Conservation (phyloP, 2,329 filamentous ascomycete species). For the Talaromyces albobiverticillius region DNA sequence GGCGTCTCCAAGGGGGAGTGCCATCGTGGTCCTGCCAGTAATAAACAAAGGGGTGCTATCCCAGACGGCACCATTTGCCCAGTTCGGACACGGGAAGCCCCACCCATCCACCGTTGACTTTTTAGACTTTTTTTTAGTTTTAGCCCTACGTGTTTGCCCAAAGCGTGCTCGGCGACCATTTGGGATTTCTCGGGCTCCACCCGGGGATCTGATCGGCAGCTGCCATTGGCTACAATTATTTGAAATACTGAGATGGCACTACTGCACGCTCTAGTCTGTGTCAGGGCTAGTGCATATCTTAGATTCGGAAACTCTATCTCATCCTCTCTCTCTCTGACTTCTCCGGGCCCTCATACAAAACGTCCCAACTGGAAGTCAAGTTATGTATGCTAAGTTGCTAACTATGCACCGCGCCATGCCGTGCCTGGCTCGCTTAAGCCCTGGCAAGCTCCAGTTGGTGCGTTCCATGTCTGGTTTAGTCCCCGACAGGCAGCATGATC, state of each 20-base stretch:
- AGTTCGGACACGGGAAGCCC: not conserved
- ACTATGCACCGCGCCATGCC: not conserved
- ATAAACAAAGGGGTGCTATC: not conserved
- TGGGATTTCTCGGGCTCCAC: conserved; percentile 13
- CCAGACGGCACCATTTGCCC: conserved; percentile 3
- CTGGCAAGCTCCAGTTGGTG: too few species aligned
- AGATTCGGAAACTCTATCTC: conserved; percentile 14
- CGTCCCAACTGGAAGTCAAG: too few species aligned
- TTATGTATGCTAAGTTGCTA: too few species aligned
- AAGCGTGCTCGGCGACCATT: conserved; percentile 13
- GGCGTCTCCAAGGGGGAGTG: too few species aligned
- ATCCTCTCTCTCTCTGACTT: too few species aligned
- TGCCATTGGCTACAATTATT: conserved; percentile 9
- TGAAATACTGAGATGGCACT: conserved; percentile 11
- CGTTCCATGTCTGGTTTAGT: not conserved
- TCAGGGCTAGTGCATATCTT: conserved; percentile 8
- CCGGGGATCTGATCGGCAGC: conserved; percentile 1
- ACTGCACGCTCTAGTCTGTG: too few species aligned
- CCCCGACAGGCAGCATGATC: not conserved
- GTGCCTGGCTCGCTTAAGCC: not conserved
- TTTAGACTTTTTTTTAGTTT: not conserved
- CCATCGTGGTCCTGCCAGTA: not conserved
- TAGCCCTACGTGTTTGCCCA: conserved; percentile 9
- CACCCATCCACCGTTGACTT: conserved; percentile 2
- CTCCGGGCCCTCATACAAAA: too few species aligned